A percentile compares a stretch with the other conserved stretches of the same genome.
phyloP scores from a whole-genome alignment of 2,329 filamentous ascomycete genomes.

The Cladosporium sphaerospermum region DNA sequence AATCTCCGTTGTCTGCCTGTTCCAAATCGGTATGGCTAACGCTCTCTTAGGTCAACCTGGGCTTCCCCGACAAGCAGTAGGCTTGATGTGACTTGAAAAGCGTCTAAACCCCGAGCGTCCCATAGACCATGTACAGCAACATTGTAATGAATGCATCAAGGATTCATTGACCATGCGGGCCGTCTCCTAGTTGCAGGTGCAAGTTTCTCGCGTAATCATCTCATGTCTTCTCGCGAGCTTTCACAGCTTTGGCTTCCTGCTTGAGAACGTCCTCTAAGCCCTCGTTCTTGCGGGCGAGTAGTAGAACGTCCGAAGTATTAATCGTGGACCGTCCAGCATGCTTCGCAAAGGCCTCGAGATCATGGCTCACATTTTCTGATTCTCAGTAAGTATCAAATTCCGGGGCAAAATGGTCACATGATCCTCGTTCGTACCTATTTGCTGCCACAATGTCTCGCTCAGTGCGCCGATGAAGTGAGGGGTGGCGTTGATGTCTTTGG shows the following conservation, averaged over 20 bases:
- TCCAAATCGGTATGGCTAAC: constrained; percentile 7
- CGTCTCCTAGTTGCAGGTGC: not conserved
- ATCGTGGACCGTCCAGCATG: constrained; percentile 79
- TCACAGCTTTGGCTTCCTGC: constrained; percentile 54
- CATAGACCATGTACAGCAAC: not conserved
- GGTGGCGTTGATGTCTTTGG: constrained; percentile 74
- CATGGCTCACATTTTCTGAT: constrained; percentile 31
- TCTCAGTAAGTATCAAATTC: not conserved
- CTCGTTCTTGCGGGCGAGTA: constrained; percentile 81
- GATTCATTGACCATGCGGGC: too few relatives aligned
- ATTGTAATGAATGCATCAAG: too few relatives aligned
- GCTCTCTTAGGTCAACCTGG: constrained; percentile 33
- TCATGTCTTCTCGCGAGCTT: constrained; percentile 9
- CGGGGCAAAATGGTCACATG: not conserved
- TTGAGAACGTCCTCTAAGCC: constrained; percentile 72
- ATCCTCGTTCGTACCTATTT: constrained; percentile 59
- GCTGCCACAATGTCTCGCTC: constrained; percentile 81
- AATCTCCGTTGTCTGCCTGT: not conserved
- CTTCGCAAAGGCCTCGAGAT: constrained; percentile 60
- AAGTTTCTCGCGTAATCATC: not conserved
- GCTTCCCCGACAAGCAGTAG: constrained; percentile 43
- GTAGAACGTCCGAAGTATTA: constrained; percentile 77
- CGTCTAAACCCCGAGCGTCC: not conserved
- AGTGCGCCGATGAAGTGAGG: constrained; percentile 48
- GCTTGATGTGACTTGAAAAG: not conserved